These are phyloP conservation scores for Apiospora phragmitis DNA, from an alignment of 2,329 filamentous ascomycete species.

Conservation along the genomic window DNA sequence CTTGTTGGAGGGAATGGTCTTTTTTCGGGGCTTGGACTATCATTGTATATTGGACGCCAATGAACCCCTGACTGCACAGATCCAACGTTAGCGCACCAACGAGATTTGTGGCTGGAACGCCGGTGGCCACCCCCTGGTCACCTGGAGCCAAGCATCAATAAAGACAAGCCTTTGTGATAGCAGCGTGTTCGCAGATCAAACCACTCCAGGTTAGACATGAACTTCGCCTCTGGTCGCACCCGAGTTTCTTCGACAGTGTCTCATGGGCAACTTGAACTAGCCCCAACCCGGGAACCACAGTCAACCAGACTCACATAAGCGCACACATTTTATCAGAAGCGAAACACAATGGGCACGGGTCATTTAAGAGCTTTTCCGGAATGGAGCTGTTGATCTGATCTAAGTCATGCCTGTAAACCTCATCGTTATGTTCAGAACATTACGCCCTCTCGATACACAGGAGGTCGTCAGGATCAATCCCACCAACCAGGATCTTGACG, in stretches of 20 bases:
- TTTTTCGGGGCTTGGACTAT: neutral
- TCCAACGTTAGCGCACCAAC: neutral
- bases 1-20: neutral
- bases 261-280: no score
- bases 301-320: no score
- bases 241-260: no score
- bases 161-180: neutral
- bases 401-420: no score
- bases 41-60: neutral
- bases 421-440: neutral
- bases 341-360: no score
- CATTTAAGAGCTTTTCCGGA: no score
- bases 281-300: no score
- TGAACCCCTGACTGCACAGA: neutral
- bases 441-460: neutral
- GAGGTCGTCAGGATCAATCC: no score
- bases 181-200: neutral
- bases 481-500: no score
- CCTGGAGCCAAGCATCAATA: neutral
- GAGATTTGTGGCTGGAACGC: neutral
- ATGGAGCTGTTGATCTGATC: no score
- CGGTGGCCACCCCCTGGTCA: neutral
- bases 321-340: no score
- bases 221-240: neutral
- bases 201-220: neutral